Conservation (phyloP, 768 basidiomycete genomes). For the Lentinula lateritia region DNA sequence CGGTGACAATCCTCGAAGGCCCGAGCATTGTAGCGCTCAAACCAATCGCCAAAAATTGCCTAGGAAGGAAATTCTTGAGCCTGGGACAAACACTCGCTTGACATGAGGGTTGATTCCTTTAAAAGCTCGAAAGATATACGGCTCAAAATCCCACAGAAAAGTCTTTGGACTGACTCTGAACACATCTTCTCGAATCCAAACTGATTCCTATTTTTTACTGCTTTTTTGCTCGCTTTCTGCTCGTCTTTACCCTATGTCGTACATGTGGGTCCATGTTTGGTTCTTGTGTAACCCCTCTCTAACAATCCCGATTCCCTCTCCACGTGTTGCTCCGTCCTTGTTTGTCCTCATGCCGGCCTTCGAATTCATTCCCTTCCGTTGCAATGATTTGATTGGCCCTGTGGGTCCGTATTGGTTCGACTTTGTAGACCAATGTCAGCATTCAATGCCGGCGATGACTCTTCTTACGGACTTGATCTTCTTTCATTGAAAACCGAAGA, state of each 20-base stretch:
- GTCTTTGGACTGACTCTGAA: not conserved
- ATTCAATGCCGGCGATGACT: not conserved
- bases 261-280: not conserved
- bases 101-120: not conserved
- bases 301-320: not conserved
- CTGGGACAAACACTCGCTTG: not conserved
- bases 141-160: not conserved
- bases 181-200: not conserved
- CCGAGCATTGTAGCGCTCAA: not conserved
- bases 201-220: not conserved
- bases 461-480: not conserved
- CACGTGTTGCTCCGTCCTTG: not conserved
- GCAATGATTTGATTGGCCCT: not conserved
- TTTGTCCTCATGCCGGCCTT: not conserved
- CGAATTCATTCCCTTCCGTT: not conserved
- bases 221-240: not conserved
- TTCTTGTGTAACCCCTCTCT: not conserved
- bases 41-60: constrained; percentile 1
- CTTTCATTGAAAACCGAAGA: not conserved
- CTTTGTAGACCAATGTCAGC: not conserved
- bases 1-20: not conserved
- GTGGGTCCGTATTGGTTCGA: not conserved
- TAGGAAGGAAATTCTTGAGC: not conserved
- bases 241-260: not conserved
- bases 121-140: not conserved